Evolutionary conservation across 2,329 filamentous ascomycete species (phyloP).

Genomic region (Albifimbria verrucaria): DNA sequence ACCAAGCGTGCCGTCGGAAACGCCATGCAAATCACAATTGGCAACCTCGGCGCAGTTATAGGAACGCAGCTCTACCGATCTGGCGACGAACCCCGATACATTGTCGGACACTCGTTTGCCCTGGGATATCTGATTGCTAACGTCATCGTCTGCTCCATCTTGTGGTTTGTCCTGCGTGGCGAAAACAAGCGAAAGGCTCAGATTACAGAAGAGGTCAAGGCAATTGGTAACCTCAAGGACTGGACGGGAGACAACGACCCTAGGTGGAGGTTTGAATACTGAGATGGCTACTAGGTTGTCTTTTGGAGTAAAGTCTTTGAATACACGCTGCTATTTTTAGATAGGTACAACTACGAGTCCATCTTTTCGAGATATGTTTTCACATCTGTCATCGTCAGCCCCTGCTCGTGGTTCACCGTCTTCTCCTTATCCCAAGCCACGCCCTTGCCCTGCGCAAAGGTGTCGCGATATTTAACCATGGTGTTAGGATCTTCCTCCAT

Average conservation of each 20-base stretch:
- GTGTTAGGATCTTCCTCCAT: conserved; percentile 44
- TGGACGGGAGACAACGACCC: conserved; percentile 62
- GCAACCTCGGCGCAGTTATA: conserved; percentile 64
- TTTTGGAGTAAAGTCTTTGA: no score
- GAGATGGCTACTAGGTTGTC: no score
- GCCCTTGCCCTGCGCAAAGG: conserved; percentile 57
- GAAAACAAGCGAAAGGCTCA: conserved; percentile 55
- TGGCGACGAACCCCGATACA: conserved; percentile 57
- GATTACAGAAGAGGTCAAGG: conserved; percentile 39
- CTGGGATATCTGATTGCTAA: conserved; percentile 62
- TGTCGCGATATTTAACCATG: conserved; percentile 57
- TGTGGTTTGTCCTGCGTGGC: conserved; percentile 52
- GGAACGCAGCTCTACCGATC: conserved; percentile 67
- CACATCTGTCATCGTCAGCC: conserved; percentile 41
- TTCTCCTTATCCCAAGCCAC: conserved; percentile 53
- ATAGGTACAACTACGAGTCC: no score
- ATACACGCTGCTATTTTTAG: no score
- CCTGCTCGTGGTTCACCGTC: conserved; percentile 51
- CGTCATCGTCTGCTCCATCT: conserved; percentile 44
- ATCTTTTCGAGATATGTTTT: conserved; percentile 31
- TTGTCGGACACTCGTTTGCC: conserved; percentile 65
- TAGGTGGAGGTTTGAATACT: conserved; percentile 64
- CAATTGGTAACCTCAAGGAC: conserved; percentile 48
- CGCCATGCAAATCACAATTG: conserved; percentile 70
- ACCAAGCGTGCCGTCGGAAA: conserved; percentile 67